Evolutionary conservation across 805 yeast species (phyloP).

Genomic region (Wickerhamomyces chambardii): DNA sequence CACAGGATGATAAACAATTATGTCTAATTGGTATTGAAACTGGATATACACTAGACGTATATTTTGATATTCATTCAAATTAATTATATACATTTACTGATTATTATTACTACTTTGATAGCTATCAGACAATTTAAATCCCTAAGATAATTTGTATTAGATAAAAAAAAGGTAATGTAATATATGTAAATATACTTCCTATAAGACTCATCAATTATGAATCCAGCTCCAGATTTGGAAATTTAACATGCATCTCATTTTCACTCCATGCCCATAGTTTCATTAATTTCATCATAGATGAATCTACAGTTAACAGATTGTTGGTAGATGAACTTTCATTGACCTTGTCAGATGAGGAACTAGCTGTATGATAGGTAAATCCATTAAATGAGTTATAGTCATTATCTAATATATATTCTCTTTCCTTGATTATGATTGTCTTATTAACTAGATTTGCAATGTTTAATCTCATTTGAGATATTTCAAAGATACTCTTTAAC

Average conservation of each 20-base stretch:
- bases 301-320: slow-evolving; percentile 6
- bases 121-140: neutral
- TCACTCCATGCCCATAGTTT: slow-evolving; percentile 62
- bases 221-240: slow-evolving; percentile 22
- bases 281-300: slow-evolving; percentile 41
- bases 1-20: slow-evolving; percentile 35
- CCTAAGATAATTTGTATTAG: slow-evolving; percentile 1
- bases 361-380: neutral
- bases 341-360: too few relatives aligned
- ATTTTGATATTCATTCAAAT: too few relatives aligned
- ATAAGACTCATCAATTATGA: too few relatives aligned
- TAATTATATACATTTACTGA: too few relatives aligned
- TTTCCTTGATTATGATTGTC: slow-evolving; percentile 33
- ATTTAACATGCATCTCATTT: slow-evolving; percentile 29
- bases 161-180: too few relatives aligned
- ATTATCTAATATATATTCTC: neutral
- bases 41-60: slow-evolving; percentile 35
- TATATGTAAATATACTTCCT: too few relatives aligned
- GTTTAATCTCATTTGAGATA: slow-evolving; percentile 44
- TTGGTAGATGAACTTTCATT: too few relatives aligned
- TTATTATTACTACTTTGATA: neutral
- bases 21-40: slow-evolving; percentile 46
- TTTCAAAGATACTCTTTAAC: slow-evolving; percentile 45
- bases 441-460: slow-evolving; percentile 67
- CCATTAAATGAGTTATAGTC: neutral